Base-by-base conservation (phyloP, 352 stramenopile species). In the Globisporangium splendens region DNA sequence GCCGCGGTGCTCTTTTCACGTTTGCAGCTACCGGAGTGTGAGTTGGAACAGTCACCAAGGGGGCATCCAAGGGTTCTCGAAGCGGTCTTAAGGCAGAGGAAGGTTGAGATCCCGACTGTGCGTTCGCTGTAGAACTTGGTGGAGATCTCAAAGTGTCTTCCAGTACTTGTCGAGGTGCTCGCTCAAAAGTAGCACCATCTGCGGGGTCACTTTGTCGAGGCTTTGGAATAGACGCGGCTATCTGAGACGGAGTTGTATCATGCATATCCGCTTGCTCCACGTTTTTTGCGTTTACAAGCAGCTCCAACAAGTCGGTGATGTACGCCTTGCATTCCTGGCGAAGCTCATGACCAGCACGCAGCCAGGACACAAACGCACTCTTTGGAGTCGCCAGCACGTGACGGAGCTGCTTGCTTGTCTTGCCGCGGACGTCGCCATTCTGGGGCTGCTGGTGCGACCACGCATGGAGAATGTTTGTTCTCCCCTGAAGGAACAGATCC, bases 401-500 rank as follows among this genome's bases (percentile, higher is more conserved):
- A 1, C 57, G 64, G 11, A 92, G 61, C 31, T 91, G 77, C 18
- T 61, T 61, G 17, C 71, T 80, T 1, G 72, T 84, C 53, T 89
- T 91, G 17, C 49, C 61, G 2, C 70, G 66, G 13, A 91, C 52
- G 17, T 82, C 68, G 21, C 71, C 71, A 1, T 69, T 71, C 18
- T 78, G 68, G 7, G 72, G 53, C 46, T 91, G 83, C 53, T 91
- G 80, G 48, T 93, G 83, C 8, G 83, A 93, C 83, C 83, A 93
- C 46, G 80, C 79, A 22, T 93, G 80, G 11, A 87, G 68, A 4
- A 88, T 70, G 3, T 69, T 86, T 2, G 70, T 59, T 14, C 86
- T 76, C n/a, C 86, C 79, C 59, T 96, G 84, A 8, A 98, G 75
- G 51, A 97, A 97, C 18, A 80, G 72, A 55, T 98, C 92, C 3